A percentile compares a stretch with the other conserved stretches of the same genome.
Conservation (phyloP, 768 basidiomycete species). For the Mycena indigotica region DNA sequence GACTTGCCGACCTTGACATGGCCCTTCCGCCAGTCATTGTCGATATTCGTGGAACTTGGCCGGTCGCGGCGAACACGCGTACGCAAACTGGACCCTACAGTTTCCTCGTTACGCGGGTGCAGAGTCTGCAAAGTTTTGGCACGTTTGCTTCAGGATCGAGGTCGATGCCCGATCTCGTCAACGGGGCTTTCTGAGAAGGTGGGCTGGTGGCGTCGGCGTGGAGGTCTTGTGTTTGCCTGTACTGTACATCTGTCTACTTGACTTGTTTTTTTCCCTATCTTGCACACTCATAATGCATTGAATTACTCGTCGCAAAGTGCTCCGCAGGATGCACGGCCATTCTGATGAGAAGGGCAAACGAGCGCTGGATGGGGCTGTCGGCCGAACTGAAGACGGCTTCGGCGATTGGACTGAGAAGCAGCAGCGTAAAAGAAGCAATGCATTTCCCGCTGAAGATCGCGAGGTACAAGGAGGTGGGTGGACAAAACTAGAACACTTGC, state of each 20-base stretch:
- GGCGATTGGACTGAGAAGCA: no score
- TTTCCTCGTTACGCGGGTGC: slow-evolving; percentile 6
- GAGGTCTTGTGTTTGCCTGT: no score
- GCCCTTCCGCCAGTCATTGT: slow-evolving; percentile 2
- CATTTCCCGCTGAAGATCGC: no score
- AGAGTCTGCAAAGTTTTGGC: background rate
- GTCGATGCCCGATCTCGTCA: slow-evolving; percentile 12
- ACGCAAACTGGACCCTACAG: slow-evolving; percentile 6
- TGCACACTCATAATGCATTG: no score
- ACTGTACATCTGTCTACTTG: no score
- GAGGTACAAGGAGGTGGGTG: background rate
- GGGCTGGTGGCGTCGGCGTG: background rate
- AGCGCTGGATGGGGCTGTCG: no score
- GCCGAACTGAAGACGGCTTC: no score
- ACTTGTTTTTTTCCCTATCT: no score
- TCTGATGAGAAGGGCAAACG: background rate
- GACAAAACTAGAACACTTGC: no score
- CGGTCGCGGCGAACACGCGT: background rate
- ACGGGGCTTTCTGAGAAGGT: background rate
- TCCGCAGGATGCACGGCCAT: background rate
- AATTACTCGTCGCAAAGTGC: no score
- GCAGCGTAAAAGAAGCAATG: no score
- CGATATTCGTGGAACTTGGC: background rate
- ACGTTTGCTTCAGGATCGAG: slow-evolving; percentile 2
- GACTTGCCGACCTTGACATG: slow-evolving; percentile 1